Conservation (phyloP, 2,329 filamentous ascomycete genomes). For the Berkeleyomyces rouxiae region DNA sequence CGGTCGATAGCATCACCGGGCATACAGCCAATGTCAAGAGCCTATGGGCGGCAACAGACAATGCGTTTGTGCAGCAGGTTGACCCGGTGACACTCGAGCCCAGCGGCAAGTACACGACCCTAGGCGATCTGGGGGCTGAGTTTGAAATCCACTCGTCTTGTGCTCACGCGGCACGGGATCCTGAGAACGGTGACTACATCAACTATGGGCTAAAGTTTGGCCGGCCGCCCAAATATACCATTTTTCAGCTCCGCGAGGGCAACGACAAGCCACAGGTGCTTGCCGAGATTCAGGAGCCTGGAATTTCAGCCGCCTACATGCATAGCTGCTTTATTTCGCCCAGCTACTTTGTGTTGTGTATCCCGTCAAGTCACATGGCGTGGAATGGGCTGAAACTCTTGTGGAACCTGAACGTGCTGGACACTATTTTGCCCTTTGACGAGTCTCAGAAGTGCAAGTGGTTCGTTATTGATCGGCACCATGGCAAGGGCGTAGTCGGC, state of each 20-base stretch:
- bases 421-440: conserved; percentile 50
- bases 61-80: conserved; percentile 39
- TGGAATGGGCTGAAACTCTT: conserved; percentile 42
- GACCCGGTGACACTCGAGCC: conserved; percentile 59
- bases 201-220: conserved; percentile 67
- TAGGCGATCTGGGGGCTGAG: conserved; percentile 46
- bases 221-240: conserved; percentile 39
- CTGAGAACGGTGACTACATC: conserved; percentile 55
- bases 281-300: conserved; percentile 40
- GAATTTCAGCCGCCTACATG: conserved; percentile 50
- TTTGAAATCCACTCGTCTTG: conserved; percentile 51
- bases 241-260: conserved; percentile 47
- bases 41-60: conserved; percentile 42
- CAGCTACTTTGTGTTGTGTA: conserved; percentile 54
- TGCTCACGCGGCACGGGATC: conserved; percentile 57
- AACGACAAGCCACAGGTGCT: conserved; percentile 54
- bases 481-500: conserved; percentile 47
- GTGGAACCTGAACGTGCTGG: conserved; percentile 50
- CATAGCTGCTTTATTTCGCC: conserved; percentile 64
- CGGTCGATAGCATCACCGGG: conserved; percentile 15
- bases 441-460: conserved; percentile 40
- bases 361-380: conserved; percentile 49
- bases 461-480: conserved; percentile 55
- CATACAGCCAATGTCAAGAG: conserved; percentile 27
- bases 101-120: conserved; percentile 36